Evolutionary conservation across 306 rosid species (phyloP).

Genomic region (Fagus crenata): DNA sequence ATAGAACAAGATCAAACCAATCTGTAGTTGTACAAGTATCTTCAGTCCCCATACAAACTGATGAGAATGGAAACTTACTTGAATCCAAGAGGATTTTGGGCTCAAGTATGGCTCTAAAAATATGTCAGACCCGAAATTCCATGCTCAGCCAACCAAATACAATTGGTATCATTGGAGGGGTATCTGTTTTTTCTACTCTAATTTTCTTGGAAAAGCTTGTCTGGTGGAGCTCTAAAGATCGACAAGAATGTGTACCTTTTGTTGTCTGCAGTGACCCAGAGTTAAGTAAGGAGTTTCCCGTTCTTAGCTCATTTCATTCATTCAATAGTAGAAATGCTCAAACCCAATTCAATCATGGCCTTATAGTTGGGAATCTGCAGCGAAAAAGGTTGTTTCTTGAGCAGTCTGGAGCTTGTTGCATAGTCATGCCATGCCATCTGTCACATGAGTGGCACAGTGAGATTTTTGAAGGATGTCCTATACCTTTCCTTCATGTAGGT

Average conservation of each 20-base stretch:
- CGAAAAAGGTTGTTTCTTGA: constrained; percentile 47
- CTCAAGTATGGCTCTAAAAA: constrained; percentile 30
- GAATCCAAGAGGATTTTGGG: constrained; percentile 31
- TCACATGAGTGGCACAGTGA: constrained; percentile 62
- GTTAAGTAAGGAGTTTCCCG: constrained; percentile 44
- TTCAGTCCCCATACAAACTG: constrained; percentile 38
- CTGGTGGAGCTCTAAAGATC: constrained; percentile 62
- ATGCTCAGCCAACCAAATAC: constrained; percentile 63
- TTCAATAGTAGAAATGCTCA: constrained; percentile 25
- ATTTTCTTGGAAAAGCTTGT: constrained; percentile 85
- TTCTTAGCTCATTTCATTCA: constrained; percentile 35
- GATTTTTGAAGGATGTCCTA: constrained; percentile 49
- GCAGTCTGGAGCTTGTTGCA: constrained; percentile 56
- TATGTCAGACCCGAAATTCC: constrained; percentile 26
- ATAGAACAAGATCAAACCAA: constrained; percentile 36
- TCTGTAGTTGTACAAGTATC: constrained; percentile 34
- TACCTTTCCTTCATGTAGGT: constrained; percentile 62
- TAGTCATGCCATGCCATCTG: constrained; percentile 73
- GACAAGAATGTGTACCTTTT: constrained; percentile 67
- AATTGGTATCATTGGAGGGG: constrained; percentile 76
- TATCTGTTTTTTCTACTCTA: constrained; percentile 65
- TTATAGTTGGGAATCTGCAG: constrained; percentile 48
- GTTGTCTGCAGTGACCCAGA: constrained; percentile 70
- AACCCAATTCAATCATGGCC: constrained; percentile 30
- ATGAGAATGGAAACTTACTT: constrained; percentile 45